Percentiles rank a stretch among this genome's conserved stretches.
phyloP scores from a whole-genome alignment of 805 yeast genomes.

The Soucietia sequanensis region DNA sequence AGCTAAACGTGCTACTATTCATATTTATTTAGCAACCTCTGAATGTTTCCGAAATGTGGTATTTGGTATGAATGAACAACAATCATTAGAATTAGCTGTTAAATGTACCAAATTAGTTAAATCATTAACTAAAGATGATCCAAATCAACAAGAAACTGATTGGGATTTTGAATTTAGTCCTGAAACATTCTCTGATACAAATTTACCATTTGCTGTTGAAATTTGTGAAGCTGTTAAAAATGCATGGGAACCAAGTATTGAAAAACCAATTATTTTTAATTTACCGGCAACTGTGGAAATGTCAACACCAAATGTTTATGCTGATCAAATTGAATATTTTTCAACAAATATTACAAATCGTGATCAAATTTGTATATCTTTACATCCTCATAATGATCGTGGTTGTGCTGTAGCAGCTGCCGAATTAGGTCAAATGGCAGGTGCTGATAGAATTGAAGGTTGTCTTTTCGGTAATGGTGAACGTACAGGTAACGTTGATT shows the following conservation, averaged over 20 bases:
- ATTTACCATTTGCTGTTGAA: slow-evolving; percentile 58
- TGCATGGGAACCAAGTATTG: slow-evolving; percentile 70
- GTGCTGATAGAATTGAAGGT: slow-evolving; percentile 88
- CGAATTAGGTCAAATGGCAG: slow-evolving; percentile 77
- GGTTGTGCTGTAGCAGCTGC: slow-evolving; percentile 91
- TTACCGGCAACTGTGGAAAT: slow-evolving; percentile 85
- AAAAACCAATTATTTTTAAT: slow-evolving; percentile 72
- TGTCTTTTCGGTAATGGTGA: slow-evolving; percentile 85
- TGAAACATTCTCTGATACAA: slow-evolving; percentile 74
- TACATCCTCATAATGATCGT: slow-evolving; percentile 83
- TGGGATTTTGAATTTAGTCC: slow-evolving; percentile 83
- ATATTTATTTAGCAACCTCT: slow-evolving; percentile 73
- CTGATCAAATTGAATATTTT: slow-evolving; percentile 82
- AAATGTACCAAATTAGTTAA: slow-evolving; percentile 62
- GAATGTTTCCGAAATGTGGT: slow-evolving; percentile 73
- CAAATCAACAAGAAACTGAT: slow-evolving; percentile 47
- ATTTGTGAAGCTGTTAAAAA: slow-evolving; percentile 73
- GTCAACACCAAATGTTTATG: slow-evolving; percentile 77
- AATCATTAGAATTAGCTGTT: slow-evolving; percentile 60
- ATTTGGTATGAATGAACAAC: slow-evolving; percentile 59
- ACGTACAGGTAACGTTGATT: slow-evolving; percentile 83
- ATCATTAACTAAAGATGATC: slow-evolving; percentile 67
- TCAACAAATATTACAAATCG: slow-evolving; percentile 59
- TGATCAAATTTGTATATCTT: slow-evolving; percentile 68
- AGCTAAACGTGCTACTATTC: slow-evolving; percentile 74